Conservation (phyloP, 495 filamentous ascomycete species). For the Bombardia bombarda region DNA sequence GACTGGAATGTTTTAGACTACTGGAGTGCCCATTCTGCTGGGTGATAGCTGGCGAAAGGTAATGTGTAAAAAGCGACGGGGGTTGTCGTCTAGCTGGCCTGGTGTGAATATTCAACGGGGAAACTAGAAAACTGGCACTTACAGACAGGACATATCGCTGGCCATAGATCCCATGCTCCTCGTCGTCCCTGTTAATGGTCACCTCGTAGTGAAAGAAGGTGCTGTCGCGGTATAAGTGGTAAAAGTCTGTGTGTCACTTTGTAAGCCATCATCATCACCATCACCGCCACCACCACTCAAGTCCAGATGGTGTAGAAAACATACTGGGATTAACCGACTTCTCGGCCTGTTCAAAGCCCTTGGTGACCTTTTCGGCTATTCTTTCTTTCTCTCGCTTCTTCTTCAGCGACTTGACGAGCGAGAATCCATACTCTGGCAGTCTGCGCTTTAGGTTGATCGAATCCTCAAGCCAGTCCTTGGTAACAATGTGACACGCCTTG, state of each 20-base stretch:
- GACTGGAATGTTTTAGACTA: too few species aligned
- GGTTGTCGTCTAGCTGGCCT: too few species aligned
- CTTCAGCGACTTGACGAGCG: conserved; percentile 9
- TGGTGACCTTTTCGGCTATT: conserved; percentile 29
- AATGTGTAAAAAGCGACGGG: too few species aligned
- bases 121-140: conserved; percentile 8
- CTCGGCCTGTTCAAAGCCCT: conserved; percentile 35
- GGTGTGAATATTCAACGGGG: neutral
- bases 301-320: conserved; percentile 2
- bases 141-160: conserved; percentile 27
- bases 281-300: too few species aligned
- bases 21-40: too few species aligned
- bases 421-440: conserved; percentile 16
- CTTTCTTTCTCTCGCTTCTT: conserved; percentile 27
- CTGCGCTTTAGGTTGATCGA: conserved; percentile 11
- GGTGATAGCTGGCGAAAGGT: too few species aligned
- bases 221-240: conserved; percentile 23
- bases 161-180: conserved; percentile 14
- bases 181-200: conserved; percentile 18
- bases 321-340: conserved; percentile 27
- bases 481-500: conserved; percentile 19
- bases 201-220: conserved; percentile 29
- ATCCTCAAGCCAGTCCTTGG: conserved; percentile 34
- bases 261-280: too few species aligned
- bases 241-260: conserved; percentile 8